Conservation (phyloP, 176 grass and related monocot species). For the Chrysopogon serrulatus region DNA sequence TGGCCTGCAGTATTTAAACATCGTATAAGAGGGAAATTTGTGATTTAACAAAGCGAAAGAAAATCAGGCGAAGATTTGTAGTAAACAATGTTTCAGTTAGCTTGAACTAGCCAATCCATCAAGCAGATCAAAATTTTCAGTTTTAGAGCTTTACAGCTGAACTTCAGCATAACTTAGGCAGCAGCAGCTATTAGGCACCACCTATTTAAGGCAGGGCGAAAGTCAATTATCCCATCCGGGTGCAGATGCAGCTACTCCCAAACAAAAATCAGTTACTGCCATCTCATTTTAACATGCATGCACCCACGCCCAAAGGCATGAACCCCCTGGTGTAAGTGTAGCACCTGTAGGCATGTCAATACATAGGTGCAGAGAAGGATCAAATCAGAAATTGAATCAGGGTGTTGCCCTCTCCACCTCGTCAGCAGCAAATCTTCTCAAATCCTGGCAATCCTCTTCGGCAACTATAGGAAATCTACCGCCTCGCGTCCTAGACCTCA, state of each 20-base stretch:
- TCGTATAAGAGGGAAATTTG: neutral
- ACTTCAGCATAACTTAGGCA: slow-evolving; percentile 13
- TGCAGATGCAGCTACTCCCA: neutral
- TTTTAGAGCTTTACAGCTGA: neutral
- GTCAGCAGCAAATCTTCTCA: neutral
- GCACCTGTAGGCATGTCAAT: neutral
- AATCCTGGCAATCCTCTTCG: too few relatives aligned
- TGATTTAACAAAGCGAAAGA: neutral
- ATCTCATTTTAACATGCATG: neutral
- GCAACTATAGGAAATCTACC: neutral
- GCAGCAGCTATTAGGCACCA: neutral
- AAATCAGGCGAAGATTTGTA: neutral
- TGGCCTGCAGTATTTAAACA: slow-evolving; percentile 43
- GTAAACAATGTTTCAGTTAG: neutral
- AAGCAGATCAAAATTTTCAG: slow-evolving; percentile 16
- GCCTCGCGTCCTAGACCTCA: too few relatives aligned
- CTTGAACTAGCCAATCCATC: slow-evolving; percentile 7
- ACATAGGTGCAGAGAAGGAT: neutral
- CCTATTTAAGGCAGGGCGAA: neutral
- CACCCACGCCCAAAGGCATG: neutral
- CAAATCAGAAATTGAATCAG: neutral
- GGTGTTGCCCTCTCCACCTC: neutral
- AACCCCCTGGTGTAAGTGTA: neutral
- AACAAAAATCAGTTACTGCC: neutral
- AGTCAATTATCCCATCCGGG: neutral